These are phyloP conservation scores for Spathaspora passalidarum DNA, from an alignment of 805 yeast species.

Conservation along the genomic window DNA sequence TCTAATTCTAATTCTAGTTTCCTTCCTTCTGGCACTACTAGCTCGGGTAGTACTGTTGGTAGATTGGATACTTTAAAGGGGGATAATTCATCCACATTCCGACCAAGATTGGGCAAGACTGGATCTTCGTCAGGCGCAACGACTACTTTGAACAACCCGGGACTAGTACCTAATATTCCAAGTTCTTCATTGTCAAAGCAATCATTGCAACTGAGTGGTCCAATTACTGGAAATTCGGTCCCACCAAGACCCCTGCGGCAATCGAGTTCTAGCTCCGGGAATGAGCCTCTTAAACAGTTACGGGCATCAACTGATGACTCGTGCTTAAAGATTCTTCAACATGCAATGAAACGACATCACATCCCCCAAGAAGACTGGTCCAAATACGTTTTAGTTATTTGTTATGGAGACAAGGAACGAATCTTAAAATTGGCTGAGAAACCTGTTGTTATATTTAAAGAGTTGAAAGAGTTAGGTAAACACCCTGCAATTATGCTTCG, in stretches of 20 bases:
- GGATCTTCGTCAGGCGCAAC: neutral
- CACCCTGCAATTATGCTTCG: slow-evolving; percentile 92
- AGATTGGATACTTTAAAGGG: neutral
- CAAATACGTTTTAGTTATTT: slow-evolving; percentile 82
- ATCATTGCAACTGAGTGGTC: neutral
- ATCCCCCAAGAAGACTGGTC: slow-evolving; percentile 79
- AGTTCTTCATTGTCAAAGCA: neutral
- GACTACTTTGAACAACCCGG: neutral
- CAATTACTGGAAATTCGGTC: neutral
- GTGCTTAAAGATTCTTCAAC: slow-evolving; percentile 81
- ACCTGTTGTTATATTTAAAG: slow-evolving; percentile 84
- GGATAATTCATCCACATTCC: neutral
- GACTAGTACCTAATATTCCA: neutral
- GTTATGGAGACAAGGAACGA: slow-evolving; percentile 88
- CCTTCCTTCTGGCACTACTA: neutral
- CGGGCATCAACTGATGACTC: slow-evolving; percentile 89
- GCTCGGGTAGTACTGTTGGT: neutral
- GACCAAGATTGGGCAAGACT: neutral
- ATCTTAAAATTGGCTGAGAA: slow-evolving; percentile 79
- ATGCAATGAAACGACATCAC: slow-evolving; percentile 83
- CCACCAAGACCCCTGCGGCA: slow-evolving; percentile 5
- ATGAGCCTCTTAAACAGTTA: slow-evolving; percentile 77
- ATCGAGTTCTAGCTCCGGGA: slow-evolving; percentile 7
- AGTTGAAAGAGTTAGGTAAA: slow-evolving; percentile 77
- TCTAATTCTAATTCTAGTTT: slow-evolving; percentile 1